Base-by-base conservation (phyloP, 176 grass and related monocot genomes). In the Poa annua region DNA sequence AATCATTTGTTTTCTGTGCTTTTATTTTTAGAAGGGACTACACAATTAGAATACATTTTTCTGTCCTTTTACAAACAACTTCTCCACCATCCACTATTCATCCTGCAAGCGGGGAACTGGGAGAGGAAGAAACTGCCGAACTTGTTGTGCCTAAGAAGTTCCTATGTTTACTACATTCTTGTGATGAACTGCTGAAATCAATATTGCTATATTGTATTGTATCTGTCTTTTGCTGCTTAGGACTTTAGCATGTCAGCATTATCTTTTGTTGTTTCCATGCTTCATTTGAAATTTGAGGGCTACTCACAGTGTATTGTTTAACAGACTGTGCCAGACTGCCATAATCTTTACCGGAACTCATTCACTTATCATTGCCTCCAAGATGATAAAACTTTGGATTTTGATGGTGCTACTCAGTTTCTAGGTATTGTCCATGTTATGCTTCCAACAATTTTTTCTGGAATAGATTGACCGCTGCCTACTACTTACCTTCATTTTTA, bases 301-400 rank as follows among this genome's bases (percentile, higher is more conserved):
- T 83, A 72, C 75, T 80, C 26, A 77, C 25, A n/a, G n/a, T 86
- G 49, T 42, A 54, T 45, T 83, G 54, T 25, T 85, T 38, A 47
- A 73, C 91, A 91, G 91, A 94, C 87, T 59, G 87, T 94, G 35
- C 91, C 91, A 64, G 74, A 63, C 66, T 94, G 89, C 82, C 82
- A 86, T 70, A 94, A 93, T 59, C 75, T 94, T 2, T 88, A 86
- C 82, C 62, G 66, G 82, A 90, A 84, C 72, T 88, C 87, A 50
- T 90, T 94, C 60, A 92, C 80, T 7, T 93, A 93, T 70, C 89
- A 87, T 51, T 75, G 67, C 66, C 85, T 94, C 73, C 84, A 86
- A 59, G 81, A 66, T 88, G 84, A 92, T 75, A 89, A 32, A 47
- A 77, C 14, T 59, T 88, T 94, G 87, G 75, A 91, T 83, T 92